These are phyloP conservation scores for Globisporangium rhizosaccharum DNA, from an alignment of 352 stramenopile species.

Conservation along the genomic window DNA sequence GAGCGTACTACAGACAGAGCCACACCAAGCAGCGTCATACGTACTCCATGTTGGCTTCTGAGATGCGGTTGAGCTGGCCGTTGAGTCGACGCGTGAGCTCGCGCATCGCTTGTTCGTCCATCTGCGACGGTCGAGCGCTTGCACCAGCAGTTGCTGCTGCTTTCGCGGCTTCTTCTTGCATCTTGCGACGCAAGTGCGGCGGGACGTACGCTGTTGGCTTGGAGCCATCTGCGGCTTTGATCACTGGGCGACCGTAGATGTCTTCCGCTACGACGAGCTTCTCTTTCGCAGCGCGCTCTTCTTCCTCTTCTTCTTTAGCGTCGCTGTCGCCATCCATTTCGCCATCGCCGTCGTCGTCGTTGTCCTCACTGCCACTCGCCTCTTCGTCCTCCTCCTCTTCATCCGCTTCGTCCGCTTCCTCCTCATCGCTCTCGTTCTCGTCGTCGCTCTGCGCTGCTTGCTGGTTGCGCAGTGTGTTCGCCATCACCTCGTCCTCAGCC, in stretches of 20 bases:
- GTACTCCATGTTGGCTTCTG: constrained; percentile 88
- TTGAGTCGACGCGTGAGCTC: constrained; percentile 78
- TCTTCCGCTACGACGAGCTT: constrained; percentile 58
- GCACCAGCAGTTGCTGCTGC: constrained; percentile 20
- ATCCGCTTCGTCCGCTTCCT: constrained; percentile 15
- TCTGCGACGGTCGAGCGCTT: constrained; percentile 29
- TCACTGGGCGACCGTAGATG: constrained; percentile 75
- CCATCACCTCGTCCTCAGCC: constrained; percentile 37
- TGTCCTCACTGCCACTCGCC: constrained; percentile 2
- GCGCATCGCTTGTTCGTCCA: constrained; percentile 68
- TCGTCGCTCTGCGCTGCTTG: constrained; percentile 19
- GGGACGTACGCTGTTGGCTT: constrained; percentile 76
- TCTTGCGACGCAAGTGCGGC: constrained; percentile 77
- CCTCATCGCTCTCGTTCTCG: constrained; percentile 10
- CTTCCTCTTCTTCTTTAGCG: constrained; percentile 23
- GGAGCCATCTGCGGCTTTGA: constrained; percentile 33
- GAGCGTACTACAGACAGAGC: background rate
- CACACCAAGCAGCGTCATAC: constrained; percentile 6
- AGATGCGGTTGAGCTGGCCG: constrained; percentile 89
- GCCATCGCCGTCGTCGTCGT: constrained; percentile 12
- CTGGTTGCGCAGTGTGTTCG: constrained; percentile 58
- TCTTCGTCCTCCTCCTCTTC: constrained; percentile 10
- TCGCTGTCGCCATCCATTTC: constrained; percentile 12
- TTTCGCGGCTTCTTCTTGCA: constrained; percentile 39
- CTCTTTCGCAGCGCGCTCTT: constrained; percentile 14